Conservation (phyloP, 208 protist genomes). For the Willaertia magna region DNA sequence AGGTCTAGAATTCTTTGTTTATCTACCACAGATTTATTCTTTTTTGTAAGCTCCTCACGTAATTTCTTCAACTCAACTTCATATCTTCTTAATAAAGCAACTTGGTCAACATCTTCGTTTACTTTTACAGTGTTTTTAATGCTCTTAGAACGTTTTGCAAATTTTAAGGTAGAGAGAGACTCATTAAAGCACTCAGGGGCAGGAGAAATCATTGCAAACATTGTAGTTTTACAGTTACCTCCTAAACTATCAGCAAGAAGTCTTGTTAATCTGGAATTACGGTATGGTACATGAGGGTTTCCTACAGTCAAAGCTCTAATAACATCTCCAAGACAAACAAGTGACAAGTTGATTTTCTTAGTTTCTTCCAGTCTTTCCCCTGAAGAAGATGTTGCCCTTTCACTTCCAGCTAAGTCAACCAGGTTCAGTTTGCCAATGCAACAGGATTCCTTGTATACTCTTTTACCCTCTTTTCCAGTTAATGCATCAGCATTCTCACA, state of each 20-base stretch:
- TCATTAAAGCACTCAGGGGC: conserved; percentile 52
- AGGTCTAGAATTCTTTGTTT: conserved; percentile 33
- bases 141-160: conserved; percentile 36
- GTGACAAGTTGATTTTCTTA: conserved; percentile 54
- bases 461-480: background rate
- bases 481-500: background rate
- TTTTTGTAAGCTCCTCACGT: conserved; percentile 12
- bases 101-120: conserved; percentile 41
- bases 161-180: conserved; percentile 66
- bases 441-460: conserved; percentile 1
- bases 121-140: conserved; percentile 42
- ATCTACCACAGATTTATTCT: conserved; percentile 25
- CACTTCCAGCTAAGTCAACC: conserved; percentile 78
- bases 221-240: conserved; percentile 73
- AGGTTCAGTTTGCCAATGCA: conserved; percentile 73
- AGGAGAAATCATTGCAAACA: conserved; percentile 61
- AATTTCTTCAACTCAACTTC: conserved; percentile 49
- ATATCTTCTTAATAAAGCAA: conserved; percentile 42
- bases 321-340: conserved; percentile 54
- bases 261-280: conserved; percentile 37
- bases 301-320: conserved; percentile 44
- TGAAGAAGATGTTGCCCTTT: conserved; percentile 54
- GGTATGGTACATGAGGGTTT: conserved; percentile 34
- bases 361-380: conserved; percentile 47
- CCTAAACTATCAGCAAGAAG: conserved; percentile 46